Evolutionary conservation across 2,329 filamentous ascomycete species (phyloP).

Genomic region (Dothistroma pini): DNA sequence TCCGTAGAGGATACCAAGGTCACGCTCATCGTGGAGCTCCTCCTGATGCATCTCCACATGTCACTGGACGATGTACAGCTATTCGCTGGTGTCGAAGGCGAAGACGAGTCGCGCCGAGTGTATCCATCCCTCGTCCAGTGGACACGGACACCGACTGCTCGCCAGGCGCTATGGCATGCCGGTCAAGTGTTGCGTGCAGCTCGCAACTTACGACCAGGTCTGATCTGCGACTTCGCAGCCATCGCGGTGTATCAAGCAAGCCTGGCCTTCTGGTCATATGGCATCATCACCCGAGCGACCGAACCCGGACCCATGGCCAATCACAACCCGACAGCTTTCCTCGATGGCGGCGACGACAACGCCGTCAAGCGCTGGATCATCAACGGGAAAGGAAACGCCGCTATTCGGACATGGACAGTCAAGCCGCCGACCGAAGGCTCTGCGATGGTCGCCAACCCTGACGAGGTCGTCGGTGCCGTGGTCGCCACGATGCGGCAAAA

Average conservation of each 20-base stretch:
- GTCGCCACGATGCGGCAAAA: slow-evolving; percentile 56
- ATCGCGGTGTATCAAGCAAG: slow-evolving; percentile 66
- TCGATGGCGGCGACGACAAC: slow-evolving; percentile 56
- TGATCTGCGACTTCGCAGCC: slow-evolving; percentile 58
- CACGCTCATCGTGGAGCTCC: slow-evolving; percentile 46
- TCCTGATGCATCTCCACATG: slow-evolving; percentile 62
- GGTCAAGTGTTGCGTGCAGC: slow-evolving; percentile 63
- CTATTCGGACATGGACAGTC: slow-evolving; percentile 28
- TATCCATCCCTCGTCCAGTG: slow-evolving; percentile 59
- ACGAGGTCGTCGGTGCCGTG: slow-evolving; percentile 56
- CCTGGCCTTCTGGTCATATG: slow-evolving; percentile 66
- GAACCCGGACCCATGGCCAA: slow-evolving; percentile 41
- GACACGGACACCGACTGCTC: slow-evolving; percentile 53
- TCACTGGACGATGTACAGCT: slow-evolving; percentile 63
- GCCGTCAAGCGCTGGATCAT: slow-evolving; percentile 44
- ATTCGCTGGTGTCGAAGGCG: slow-evolving; percentile 64
- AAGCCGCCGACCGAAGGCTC: slow-evolving; percentile 17
- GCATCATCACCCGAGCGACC: slow-evolving; percentile 47
- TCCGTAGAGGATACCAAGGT: slow-evolving; percentile 36
- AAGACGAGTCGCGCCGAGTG: slow-evolving; percentile 60
- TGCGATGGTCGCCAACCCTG: slow-evolving; percentile 51
- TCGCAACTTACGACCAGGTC: slow-evolving; percentile 39
- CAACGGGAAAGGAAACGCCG: slow-evolving; percentile 34
- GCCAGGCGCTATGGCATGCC: slow-evolving; percentile 64
- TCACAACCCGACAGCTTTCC: slow-evolving; percentile 42